These are phyloP conservation scores for Sporothrix inflata DNA, from an alignment of 2,329 filamentous ascomycete genomes.

Conservation along the genomic window DNA sequence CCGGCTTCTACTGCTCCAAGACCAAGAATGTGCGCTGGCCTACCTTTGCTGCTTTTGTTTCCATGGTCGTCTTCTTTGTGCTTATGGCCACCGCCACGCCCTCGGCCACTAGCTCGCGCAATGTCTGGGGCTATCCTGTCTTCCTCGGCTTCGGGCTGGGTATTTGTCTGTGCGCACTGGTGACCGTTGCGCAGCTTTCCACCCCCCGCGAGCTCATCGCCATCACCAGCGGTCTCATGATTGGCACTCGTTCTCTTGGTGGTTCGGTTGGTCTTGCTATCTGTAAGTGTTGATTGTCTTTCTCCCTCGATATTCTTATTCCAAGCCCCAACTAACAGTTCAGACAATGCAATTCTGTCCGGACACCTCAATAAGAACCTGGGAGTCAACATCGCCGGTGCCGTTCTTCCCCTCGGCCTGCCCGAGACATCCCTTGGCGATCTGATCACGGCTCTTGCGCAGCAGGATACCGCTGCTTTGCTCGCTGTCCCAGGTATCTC, in stretches of 20 bases:
- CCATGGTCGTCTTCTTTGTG: conserved; percentile 39
- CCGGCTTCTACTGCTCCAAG: conserved; percentile 41
- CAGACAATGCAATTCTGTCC: conserved; percentile 39
- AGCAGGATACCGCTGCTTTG: not conserved
- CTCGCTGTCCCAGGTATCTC: conserved; percentile 15
- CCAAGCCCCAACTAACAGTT: not conserved
- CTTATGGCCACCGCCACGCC: conserved; percentile 37
- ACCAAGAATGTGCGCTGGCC: conserved; percentile 39
- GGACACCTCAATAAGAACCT: conserved; percentile 14
- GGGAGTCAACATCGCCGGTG: conserved; percentile 23
- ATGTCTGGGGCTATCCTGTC: conserved; percentile 44
- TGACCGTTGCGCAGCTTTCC: conserved; percentile 41
- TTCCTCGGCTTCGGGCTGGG: conserved; percentile 27
- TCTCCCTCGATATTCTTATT: not conserved
- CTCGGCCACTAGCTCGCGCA: conserved; percentile 31
- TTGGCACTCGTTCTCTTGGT: conserved; percentile 48
- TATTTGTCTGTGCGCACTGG: conserved; percentile 33
- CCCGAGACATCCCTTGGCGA: conserved; percentile 17
- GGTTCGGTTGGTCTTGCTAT: conserved; percentile 55
- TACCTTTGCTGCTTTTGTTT: conserved; percentile 37
- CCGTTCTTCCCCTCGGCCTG: conserved; percentile 27
- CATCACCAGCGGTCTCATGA: conserved; percentile 41
- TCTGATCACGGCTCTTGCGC: conserved; percentile 16
- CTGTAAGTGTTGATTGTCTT: conserved; percentile 18
- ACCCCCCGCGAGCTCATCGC: conserved; percentile 44